Percentiles rank a stretch among this genome's conserved stretches.
Evolutionary conservation across 805 yeast species (phyloP).

Genomic region (Candida silvatica): DNA sequence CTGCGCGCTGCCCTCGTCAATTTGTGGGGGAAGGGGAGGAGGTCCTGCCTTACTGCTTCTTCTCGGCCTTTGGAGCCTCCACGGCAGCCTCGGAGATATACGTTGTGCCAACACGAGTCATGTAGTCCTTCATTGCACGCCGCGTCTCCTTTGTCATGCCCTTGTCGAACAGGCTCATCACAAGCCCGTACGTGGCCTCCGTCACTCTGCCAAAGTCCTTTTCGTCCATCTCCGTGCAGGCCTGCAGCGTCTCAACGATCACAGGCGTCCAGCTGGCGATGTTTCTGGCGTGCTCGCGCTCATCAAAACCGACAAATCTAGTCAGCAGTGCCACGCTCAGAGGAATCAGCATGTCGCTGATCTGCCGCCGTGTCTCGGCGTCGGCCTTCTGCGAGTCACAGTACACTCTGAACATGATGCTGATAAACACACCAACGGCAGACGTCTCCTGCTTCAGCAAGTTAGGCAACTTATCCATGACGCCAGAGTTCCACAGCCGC

Average conservation of each 20-base stretch:
- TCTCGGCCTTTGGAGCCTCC: too few relatives aligned
- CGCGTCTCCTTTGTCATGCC: constrained; percentile 55
- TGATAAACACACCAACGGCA: constrained; percentile 79
- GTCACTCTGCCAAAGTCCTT: constrained; percentile 55
- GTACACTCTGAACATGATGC: constrained; percentile 72
- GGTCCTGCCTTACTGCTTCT: too few relatives aligned
- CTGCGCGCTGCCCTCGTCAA: too few relatives aligned
- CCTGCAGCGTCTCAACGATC: constrained; percentile 78
- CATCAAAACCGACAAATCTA: constrained; percentile 67
- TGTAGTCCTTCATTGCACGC: constrained; percentile 48
- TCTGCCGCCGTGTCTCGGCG: constrained; percentile 36
- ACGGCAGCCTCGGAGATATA: constrained; percentile 13
- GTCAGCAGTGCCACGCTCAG: constrained; percentile 64
- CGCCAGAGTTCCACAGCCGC: constrained; percentile 85
- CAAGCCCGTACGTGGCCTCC: constrained; percentile 51
- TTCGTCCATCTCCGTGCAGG: constrained; percentile 68
- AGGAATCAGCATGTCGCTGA: constrained; percentile 50
- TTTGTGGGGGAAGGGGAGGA: too few relatives aligned
- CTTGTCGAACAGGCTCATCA: constrained; percentile 52
- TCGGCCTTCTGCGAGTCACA: constrained; percentile 50
- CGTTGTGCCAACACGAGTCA: constrained; percentile 40
- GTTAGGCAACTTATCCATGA: constrained; percentile 88
- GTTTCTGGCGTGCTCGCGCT: constrained; percentile 69
- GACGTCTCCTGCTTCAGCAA: constrained; percentile 85
- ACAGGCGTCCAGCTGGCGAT: constrained; percentile 88